phyloP scores from a whole-genome alignment of 371 early-diverging fungal species.

The Dipsacomyces acuminosporus region DNA sequence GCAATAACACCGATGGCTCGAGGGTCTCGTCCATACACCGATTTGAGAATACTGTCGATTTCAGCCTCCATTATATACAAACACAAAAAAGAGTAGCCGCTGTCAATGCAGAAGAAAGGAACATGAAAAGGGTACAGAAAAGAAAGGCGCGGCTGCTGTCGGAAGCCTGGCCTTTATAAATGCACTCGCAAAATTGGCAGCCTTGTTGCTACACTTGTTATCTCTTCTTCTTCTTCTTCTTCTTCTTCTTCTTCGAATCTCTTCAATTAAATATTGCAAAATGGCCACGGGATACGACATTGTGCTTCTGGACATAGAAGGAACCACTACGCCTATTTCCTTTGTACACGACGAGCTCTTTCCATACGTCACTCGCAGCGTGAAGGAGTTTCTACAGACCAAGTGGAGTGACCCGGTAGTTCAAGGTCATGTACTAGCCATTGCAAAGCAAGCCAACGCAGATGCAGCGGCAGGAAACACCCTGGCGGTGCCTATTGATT shows the following conservation, averaged over 20 bases:
- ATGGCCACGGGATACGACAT: conserved; percentile 13
- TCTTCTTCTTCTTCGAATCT: neutral
- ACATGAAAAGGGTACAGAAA: no score
- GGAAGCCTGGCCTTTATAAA: no score
- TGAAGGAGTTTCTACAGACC: conserved; percentile 60
- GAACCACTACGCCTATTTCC: conserved; percentile 93
- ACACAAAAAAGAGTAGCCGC: no score
- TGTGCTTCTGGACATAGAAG: conserved; percentile 81
- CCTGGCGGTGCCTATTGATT: conserved; percentile 1
- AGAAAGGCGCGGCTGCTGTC: no score
- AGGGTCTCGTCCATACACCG: conserved; percentile 26
- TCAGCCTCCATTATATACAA: conserved; percentile 19
- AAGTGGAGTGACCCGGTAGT: conserved; percentile 63
- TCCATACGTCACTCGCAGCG: conserved; percentile 66
- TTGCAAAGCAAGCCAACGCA: conserved; percentile 65
- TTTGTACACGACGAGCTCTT: conserved; percentile 91
- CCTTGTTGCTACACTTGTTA: no score
- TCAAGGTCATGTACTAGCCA: conserved; percentile 55
- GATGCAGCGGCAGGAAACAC: conserved; percentile 15
- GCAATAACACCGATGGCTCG: conserved; percentile 20
- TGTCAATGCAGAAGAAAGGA: no score
- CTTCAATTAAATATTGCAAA: neutral
- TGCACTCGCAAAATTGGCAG: no score
- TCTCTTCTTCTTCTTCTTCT: neutral
- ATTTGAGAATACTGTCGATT: conserved; percentile 17